Conservation (phyloP, 1,284 basidiomycete species). For the Moniliella sp. region DNA sequence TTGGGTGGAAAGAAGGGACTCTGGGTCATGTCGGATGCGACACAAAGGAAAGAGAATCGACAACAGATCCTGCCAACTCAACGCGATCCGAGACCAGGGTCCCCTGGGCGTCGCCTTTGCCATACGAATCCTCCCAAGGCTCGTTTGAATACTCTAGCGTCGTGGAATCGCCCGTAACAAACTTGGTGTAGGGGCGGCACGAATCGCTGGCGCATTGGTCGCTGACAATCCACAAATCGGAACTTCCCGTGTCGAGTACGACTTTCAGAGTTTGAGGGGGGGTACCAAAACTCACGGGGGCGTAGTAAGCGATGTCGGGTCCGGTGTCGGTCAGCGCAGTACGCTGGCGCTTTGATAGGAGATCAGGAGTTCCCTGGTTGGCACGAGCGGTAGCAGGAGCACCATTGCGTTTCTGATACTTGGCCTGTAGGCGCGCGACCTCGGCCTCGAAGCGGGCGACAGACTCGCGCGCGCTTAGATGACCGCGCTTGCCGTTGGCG, state of each 20-base stretch:
- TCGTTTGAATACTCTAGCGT: slow-evolving; percentile 12
- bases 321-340: too few relatives aligned
- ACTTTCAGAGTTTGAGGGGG: slow-evolving; percentile 37
- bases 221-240: slow-evolving; percentile 58
- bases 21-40: too few relatives aligned
- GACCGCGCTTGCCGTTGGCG: too few relatives aligned
- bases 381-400: too few relatives aligned
- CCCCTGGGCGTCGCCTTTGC: slow-evolving; percentile 55
- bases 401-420: too few relatives aligned
- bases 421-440: too few relatives aligned
- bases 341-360: too few relatives aligned
- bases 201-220: slow-evolving; percentile 36
- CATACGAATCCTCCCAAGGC: slow-evolving; percentile 56
- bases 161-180: slow-evolving; percentile 16
- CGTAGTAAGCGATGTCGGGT: slow-evolving; percentile 14
- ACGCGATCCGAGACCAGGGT: slow-evolving; percentile 49
- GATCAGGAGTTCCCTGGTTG: too few relatives aligned
- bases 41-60: too few relatives aligned
- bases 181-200: slow-evolving; percentile 36
- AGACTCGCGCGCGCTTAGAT: too few relatives aligned
- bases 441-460: too few relatives aligned
- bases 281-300: slow-evolving; percentile 32
- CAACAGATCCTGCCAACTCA: too few relatives aligned
- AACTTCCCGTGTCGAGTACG: slow-evolving; percentile 50
- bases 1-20: slow-evolving; percentile 33